These are phyloP conservation scores for Tephrocybe sp. DNA, from an alignment of 768 basidiomycete genomes.

Conservation along the genomic window DNA sequence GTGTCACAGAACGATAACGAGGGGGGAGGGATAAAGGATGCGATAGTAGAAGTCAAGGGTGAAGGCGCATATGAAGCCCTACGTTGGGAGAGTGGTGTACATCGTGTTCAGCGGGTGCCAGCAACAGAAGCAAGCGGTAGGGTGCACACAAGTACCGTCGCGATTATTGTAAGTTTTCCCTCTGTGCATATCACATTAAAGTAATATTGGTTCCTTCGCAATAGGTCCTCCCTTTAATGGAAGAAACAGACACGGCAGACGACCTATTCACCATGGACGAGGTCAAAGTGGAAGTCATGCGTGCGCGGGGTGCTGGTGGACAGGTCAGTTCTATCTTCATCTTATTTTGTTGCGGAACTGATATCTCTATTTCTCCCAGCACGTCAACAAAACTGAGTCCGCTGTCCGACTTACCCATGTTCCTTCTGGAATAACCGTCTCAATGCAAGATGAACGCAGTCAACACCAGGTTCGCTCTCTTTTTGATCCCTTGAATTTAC, in stretches of 20 bases:
- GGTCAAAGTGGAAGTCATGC: conserved; percentile 91
- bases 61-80: conserved; percentile 76
- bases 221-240: conserved; percentile 80
- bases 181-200: neutral
- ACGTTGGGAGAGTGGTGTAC: conserved; percentile 93
- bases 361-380: conserved; percentile 41
- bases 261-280: conserved; percentile 82
- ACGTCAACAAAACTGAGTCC: conserved; percentile 98
- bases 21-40: conserved; percentile 73
- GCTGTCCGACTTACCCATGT: conserved; percentile 93
- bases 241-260: conserved; percentile 64
- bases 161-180: conserved; percentile 65
- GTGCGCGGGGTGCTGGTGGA: conserved; percentile 94
- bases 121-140: conserved; percentile 86
- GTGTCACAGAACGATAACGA: conserved; percentile 60
- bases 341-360: neutral
- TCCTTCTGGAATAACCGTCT: conserved; percentile 91
- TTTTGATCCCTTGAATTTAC: neutral
- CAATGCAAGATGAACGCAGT: conserved; percentile 97
- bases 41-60: conserved; percentile 77
- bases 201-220: neutral
- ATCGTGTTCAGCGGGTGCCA: conserved; percentile 93
- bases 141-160: conserved; percentile 90
- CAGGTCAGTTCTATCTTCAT: conserved; percentile 51
- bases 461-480: conserved; percentile 77